These are phyloP conservation scores for Plectosphaerella cucumerina DNA, from an alignment of 2,329 filamentous ascomycete species.

Conservation along the genomic window DNA sequence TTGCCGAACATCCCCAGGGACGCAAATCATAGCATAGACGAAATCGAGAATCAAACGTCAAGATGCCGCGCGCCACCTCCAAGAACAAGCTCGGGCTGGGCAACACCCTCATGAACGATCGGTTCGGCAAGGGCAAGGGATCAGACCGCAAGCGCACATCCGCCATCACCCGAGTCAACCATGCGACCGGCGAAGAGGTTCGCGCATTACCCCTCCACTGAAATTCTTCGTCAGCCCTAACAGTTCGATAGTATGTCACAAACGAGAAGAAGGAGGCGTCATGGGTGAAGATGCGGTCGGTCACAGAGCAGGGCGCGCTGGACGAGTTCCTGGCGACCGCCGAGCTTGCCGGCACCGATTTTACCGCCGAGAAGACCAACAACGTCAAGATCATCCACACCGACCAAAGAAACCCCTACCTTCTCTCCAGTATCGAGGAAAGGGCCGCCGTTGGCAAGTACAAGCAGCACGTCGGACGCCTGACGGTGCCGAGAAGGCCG, in stretches of 20 bases:
- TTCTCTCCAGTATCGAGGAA: constrained; percentile 84
- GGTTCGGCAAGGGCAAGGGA: constrained; percentile 91
- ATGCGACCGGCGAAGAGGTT: constrained; percentile 73
- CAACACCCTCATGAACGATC: constrained; percentile 97
- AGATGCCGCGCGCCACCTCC: constrained; percentile 72
- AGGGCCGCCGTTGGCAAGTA: constrained; percentile 75
- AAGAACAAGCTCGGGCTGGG: constrained; percentile 94
- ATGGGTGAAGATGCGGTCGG: constrained; percentile 99
- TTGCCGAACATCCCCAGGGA: too few species aligned
- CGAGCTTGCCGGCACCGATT: constrained; percentile 95
- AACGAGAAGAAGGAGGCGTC: constrained; percentile 86
- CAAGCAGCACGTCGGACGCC: constrained; percentile 67
- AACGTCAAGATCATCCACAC: constrained; percentile 98
- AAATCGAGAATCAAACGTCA: constrained; percentile 18
- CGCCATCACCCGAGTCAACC: constrained; percentile 63
- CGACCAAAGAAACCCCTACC: constrained; percentile 92
- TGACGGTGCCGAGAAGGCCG: constrained; percentile 88
- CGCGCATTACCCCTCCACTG: constrained; percentile 9
- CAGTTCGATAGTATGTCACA: constrained; percentile 66
- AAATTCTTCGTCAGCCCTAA: constrained; percentile 15
- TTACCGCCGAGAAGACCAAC: constrained; percentile 98
- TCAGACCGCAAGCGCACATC: constrained; percentile 68
- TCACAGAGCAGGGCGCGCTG: constrained; percentile 93
- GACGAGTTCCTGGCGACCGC: constrained; percentile 96
- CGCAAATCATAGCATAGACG: too few species aligned